These are phyloP conservation scores for Apiotrichum sp. DNA, from an alignment of 1,284 basidiomycete species.

Conservation along the genomic window DNA sequence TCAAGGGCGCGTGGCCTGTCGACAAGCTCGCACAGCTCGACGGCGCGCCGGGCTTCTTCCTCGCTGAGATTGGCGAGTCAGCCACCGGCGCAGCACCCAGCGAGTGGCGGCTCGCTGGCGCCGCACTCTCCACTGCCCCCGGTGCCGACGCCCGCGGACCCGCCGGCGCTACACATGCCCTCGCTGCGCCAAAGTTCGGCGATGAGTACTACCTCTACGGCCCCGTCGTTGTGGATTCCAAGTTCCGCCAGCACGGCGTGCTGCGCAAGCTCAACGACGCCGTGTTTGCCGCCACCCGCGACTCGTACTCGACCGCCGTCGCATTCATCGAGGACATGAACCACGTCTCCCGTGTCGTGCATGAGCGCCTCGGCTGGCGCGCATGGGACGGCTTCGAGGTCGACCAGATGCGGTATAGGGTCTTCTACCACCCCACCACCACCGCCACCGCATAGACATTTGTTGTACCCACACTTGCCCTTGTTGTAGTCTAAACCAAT, in stretches of 20 bases:
- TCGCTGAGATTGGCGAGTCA: neutral
- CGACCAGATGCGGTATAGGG: neutral
- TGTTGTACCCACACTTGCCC: no score
- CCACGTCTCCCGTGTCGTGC: neutral
- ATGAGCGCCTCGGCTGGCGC: slow-evolving; percentile 1
- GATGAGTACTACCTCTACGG: neutral
- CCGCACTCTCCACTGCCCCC: neutral
- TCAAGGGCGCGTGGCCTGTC: neutral
- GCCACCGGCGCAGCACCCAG: neutral
- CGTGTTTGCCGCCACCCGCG: neutral
- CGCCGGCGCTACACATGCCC: neutral
- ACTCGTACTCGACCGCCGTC: neutral
- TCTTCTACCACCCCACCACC: neutral
- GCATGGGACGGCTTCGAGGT: neutral
- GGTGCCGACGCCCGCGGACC: neutral
- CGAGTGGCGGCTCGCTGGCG: neutral
- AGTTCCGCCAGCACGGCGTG: neutral
- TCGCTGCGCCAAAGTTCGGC: neutral
- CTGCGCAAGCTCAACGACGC: neutral
- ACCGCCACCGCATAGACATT: no score
- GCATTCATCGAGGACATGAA: slow-evolving; percentile 1
- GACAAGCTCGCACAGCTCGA: neutral
- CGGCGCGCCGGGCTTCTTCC: neutral
- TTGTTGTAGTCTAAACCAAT: no score
- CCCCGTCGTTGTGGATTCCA: neutral